A percentile compares a stretch with the other conserved stretches of the same genome.
Evolutionary conservation across 164 flowering plant genomes (phyloP).

Genomic region (Vitis vinifera): DNA sequence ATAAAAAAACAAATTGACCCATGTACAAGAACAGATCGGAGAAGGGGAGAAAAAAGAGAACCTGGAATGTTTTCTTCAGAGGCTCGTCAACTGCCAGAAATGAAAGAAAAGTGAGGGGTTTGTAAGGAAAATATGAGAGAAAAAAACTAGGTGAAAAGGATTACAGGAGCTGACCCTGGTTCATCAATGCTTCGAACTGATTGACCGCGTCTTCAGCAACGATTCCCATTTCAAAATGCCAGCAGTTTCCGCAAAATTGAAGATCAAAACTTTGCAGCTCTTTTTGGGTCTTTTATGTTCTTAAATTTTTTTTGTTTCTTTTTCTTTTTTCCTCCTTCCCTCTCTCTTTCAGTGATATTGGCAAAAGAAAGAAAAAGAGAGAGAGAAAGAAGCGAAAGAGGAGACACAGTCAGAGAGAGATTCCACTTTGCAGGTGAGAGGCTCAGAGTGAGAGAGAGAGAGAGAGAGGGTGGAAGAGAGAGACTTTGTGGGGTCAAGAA

Average conservation of each 20-base stretch:
- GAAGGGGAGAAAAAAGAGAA: slow-evolving; percentile 9
- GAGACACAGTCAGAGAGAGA: background rate
- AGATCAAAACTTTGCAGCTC: background rate
- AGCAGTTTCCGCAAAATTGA: background rate
- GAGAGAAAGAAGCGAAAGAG: background rate
- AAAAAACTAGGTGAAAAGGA: background rate
- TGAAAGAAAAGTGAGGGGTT: background rate
- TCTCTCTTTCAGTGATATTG: background rate
- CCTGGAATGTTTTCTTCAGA: slow-evolving; percentile 37
- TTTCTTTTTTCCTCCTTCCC: background rate
- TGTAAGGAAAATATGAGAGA: background rate
- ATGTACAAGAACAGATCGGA: slow-evolving; percentile 4
- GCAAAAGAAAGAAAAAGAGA: background rate
- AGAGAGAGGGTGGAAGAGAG: no score
- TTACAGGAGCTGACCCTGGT: slow-evolving; percentile 39
- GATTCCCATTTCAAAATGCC: slow-evolving; percentile 39
- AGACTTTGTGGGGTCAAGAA: slow-evolving; percentile 11
- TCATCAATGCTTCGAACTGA: slow-evolving; percentile 50
- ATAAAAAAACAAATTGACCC: background rate
- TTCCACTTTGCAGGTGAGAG: background rate
- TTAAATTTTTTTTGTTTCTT: no score
- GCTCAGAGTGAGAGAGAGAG: background rate
- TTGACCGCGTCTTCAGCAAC: slow-evolving; percentile 48
- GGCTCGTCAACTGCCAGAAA: slow-evolving; percentile 36
- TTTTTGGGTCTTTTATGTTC: background rate